Conservation (phyloP, 805 yeast genomes). For the Lipomyces spencermartinsiae region DNA sequence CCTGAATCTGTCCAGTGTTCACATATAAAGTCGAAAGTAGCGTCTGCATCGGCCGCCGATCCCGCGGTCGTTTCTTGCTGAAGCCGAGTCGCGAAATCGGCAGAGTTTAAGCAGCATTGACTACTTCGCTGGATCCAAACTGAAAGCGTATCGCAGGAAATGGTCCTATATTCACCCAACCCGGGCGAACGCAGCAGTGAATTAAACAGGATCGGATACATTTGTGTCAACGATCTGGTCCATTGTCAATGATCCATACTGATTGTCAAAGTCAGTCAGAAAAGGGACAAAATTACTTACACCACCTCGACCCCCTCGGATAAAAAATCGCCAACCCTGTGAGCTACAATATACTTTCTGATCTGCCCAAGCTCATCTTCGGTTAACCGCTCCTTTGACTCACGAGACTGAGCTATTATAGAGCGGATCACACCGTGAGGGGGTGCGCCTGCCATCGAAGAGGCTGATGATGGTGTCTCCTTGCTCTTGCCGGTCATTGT, state of each 20-base stretch:
- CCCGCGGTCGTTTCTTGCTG: background rate
- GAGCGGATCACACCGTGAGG: background rate
- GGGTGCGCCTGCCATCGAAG: background rate
- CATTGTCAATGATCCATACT: background rate
- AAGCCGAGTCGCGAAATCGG: slow-evolving; percentile 20
- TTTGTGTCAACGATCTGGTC: slow-evolving; percentile 13
- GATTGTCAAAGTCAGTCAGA: background rate
- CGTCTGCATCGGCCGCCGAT: slow-evolving; percentile 33
- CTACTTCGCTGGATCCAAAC: slow-evolving; percentile 67
- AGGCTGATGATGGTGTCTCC: background rate
- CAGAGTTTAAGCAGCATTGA: slow-evolving; percentile 47
- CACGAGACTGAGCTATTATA: background rate
- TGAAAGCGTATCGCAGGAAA: slow-evolving; percentile 64
- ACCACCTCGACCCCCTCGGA: background rate
- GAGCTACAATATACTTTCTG: slow-evolving; percentile 20
- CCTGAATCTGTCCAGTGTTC: slow-evolving; percentile 77
- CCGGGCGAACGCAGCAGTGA: slow-evolving; percentile 48
- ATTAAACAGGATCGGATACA: slow-evolving; percentile 45
- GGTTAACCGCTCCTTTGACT: background rate
- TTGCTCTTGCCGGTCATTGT: background rate
- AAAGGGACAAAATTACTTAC: slow-evolving; percentile 6
- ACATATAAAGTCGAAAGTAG: slow-evolving; percentile 54
- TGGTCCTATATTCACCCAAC: slow-evolving; percentile 49
- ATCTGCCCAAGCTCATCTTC: slow-evolving; percentile 12
- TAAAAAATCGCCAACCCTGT: slow-evolving; percentile 13